These are phyloP conservation scores for Neonectria punicea DNA, from an alignment of 2,329 filamentous ascomycete genomes.

Conservation along the genomic window DNA sequence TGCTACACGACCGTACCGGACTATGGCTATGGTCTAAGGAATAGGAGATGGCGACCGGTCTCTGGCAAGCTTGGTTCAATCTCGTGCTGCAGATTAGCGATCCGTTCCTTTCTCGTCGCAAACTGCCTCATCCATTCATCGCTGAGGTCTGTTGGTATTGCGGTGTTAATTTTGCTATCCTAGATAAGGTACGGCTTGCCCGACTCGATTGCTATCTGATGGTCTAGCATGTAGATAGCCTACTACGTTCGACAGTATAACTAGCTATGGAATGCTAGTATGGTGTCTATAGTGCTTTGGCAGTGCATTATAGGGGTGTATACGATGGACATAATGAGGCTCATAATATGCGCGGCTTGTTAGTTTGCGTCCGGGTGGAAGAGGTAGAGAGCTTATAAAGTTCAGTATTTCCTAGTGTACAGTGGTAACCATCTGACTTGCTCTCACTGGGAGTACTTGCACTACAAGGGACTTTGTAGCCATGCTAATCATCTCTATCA, in stretches of 20 bases:
- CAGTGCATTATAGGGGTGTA: constrained; percentile 31
- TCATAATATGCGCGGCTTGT: constrained; percentile 25
- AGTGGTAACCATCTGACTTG: not conserved
- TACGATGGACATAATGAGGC: constrained; percentile 23
- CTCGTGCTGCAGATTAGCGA: constrained; percentile 22
- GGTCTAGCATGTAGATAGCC: constrained; percentile 29
- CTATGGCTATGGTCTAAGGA: constrained; percentile 28
- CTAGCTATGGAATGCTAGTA: constrained; percentile 28
- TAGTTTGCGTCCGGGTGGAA: constrained; percentile 33
- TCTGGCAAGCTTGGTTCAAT: constrained; percentile 13
- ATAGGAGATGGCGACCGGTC: constrained; percentile 9
- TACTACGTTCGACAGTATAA: constrained; percentile 31
- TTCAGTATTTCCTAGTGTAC: too few relatives aligned
- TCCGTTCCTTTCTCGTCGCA: not conserved
- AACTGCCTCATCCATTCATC: constrained; percentile 31
- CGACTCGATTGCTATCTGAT: constrained; percentile 29
- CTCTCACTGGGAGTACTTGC: constrained; percentile 25
- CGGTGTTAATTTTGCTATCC: constrained; percentile 29
- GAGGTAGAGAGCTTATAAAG: constrained; percentile 24
- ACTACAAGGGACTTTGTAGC: constrained; percentile 29
- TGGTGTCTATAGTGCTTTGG: constrained; percentile 22
- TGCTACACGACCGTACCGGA: constrained; percentile 26
- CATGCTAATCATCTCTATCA: constrained; percentile 25
- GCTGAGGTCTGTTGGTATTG: constrained; percentile 26
- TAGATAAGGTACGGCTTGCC: constrained; percentile 33